Percentiles rank a stretch among this genome's conserved stretches.
These are phyloP conservation scores for Claviceps quebecensis DNA, from an alignment of 2,329 filamentous ascomycete species.

Conservation along the genomic window DNA sequence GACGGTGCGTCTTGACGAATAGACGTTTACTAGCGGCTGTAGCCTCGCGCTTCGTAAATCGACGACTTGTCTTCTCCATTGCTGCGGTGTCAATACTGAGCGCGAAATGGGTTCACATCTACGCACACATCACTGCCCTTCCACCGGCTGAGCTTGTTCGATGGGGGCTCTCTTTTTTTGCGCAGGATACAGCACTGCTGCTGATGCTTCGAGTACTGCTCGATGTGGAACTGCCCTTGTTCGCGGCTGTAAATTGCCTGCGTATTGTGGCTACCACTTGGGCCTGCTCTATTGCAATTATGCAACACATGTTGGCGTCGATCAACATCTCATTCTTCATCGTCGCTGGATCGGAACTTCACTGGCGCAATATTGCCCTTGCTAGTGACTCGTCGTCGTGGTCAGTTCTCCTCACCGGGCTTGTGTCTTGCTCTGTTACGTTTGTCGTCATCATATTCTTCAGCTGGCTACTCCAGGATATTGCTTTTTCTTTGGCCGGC, in stretches of 20 bases:
- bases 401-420: slow-evolving; percentile 13
- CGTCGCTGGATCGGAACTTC: slow-evolving; percentile 16
- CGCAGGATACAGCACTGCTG: slow-evolving; percentile 19
- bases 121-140: slow-evolving; percentile 18
- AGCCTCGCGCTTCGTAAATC: slow-evolving; percentile 14
- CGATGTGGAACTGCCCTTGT: slow-evolving; percentile 8
- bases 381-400: slow-evolving; percentile 13
- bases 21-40: slow-evolving; percentile 8
- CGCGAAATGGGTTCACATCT: slow-evolving; percentile 19
- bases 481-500: slow-evolving; percentile 9
- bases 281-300: slow-evolving; percentile 12
- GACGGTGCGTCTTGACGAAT: slow-evolving; percentile 2
- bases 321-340: slow-evolving; percentile 19
- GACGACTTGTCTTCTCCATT: slow-evolving; percentile 19
- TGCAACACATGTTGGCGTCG: slow-evolving; percentile 10
- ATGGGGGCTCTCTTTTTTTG: slow-evolving; percentile 22
- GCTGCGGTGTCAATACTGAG: slow-evolving; percentile 16
- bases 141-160: slow-evolving; percentile 15
- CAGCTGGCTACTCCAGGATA: slow-evolving; percentile 12
- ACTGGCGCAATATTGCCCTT: slow-evolving; percentile 16
- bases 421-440: slow-evolving; percentile 10
- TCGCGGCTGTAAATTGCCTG: slow-evolving; percentile 10
- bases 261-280: slow-evolving; percentile 7
- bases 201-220: slow-evolving; percentile 19
- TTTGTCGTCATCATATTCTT: slow-evolving; percentile 6